Evolutionary conservation across 2,329 filamentous ascomycete genomes (phyloP).

Genomic region (Fusarium graminum): DNA sequence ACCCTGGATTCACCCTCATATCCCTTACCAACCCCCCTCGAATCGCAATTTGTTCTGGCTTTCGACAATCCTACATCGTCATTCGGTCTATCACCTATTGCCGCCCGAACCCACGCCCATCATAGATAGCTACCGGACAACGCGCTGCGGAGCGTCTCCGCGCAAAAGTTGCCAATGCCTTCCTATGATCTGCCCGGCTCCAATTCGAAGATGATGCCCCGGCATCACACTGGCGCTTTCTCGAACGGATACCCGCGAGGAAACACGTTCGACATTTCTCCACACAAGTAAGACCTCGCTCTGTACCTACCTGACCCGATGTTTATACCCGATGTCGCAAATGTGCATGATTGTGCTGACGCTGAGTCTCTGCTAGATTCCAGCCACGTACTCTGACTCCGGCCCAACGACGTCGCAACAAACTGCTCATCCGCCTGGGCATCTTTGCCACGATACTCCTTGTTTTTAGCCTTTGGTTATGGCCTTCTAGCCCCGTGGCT

Average conservation of each 20-base stretch:
- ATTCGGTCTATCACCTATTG: slow-evolving; percentile 1
- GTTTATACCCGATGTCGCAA: slow-evolving; percentile 1
- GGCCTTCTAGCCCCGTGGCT: slow-evolving; percentile 73
- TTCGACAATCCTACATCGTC: slow-evolving; percentile 3
- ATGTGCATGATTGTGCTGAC: slow-evolving; percentile 29
- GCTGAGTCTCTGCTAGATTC: slow-evolving; percentile 62
- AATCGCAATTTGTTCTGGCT: slow-evolving; percentile 19
- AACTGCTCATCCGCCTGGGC: slow-evolving; percentile 77
- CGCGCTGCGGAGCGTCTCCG: slow-evolving; percentile 41
- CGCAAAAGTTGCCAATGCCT: slow-evolving; percentile 46
- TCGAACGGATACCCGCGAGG: slow-evolving; percentile 85
- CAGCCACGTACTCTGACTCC: slow-evolving; percentile 83
- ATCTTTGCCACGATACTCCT: slow-evolving; percentile 69
- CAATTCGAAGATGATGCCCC: slow-evolving; percentile 80
- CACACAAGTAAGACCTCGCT: slow-evolving; percentile 77
- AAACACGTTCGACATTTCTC: slow-evolving; percentile 87
- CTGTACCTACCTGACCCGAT: not conserved
- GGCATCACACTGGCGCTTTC: slow-evolving; percentile 81
- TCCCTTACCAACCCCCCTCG: slow-evolving; percentile 25
- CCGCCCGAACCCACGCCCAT: slow-evolving; percentile 3
- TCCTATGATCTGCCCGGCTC: slow-evolving; percentile 49
- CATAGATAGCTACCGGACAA: slow-evolving; percentile 22
- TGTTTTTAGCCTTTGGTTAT: slow-evolving; percentile 80
- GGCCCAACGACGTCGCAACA: slow-evolving; percentile 78
- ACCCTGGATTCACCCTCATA: slow-evolving; percentile 12